phyloP scores from a whole-genome alignment of 148 eudicot genomes.

The Chenopodium quinoa region DNA sequence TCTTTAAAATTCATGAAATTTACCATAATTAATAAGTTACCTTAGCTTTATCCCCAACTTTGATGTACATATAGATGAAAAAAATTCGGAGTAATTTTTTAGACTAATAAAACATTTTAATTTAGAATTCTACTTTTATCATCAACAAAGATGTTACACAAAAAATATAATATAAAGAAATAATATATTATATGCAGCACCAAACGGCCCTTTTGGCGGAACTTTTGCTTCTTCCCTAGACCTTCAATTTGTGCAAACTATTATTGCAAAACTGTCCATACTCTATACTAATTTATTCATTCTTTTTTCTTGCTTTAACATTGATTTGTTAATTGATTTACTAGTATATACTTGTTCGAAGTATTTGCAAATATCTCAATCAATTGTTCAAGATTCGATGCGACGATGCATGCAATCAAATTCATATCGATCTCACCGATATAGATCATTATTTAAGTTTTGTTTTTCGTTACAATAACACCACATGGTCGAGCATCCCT shows the following conservation, averaged over 20 bases:
- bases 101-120: neutral
- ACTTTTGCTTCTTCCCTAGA: constrained; percentile 5
- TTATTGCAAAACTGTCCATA: neutral
- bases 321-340: neutral
- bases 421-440: neutral
- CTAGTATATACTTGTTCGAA: neutral
- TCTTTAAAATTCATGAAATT: neutral
- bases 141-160: neutral
- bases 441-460: neutral
- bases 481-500: neutral
- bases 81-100: neutral
- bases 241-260: neutral
- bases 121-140: neutral
- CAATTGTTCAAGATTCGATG: neutral
- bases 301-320: neutral
- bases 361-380: neutral
- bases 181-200: neutral
- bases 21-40: too few relatives aligned
- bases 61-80: neutral
- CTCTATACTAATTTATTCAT: neutral
- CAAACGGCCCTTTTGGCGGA: neutral
- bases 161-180: too few relatives aligned
- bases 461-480: neutral
- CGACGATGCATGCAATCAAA: neutral
- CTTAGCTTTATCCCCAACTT: neutral